Conservation (phyloP, 2,329 filamentous ascomycete genomes). For the Scytalidium lignicola region DNA sequence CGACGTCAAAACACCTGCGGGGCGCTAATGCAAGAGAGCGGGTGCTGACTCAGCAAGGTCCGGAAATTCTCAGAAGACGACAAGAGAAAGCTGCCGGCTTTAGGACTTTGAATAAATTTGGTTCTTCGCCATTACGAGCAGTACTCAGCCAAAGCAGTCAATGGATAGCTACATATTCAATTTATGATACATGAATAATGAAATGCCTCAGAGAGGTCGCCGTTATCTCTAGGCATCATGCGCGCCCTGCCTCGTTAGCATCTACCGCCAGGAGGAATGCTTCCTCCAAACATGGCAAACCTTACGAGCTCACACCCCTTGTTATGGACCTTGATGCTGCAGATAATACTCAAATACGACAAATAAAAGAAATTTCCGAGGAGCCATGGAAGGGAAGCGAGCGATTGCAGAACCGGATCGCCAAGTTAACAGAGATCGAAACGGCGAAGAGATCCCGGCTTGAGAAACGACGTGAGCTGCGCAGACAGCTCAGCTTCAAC, state of each 20-base stretch:
- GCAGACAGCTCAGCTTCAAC: neutral
- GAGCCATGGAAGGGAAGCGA: slow-evolving; percentile 1
- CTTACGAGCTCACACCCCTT: slow-evolving; percentile 33
- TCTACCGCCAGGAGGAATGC: slow-evolving; percentile 8
- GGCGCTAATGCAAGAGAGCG: neutral
- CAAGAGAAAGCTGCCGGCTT: neutral
- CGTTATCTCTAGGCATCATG: neutral
- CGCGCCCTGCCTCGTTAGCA: neutral
- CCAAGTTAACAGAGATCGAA: neutral
- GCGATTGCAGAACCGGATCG: neutral
- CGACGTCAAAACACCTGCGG: neutral
- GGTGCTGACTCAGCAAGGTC: neutral
- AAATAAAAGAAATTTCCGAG: slow-evolving; percentile 7
- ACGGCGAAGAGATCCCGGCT: neutral
- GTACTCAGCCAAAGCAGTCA: neutral
- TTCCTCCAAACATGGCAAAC: slow-evolving; percentile 6
- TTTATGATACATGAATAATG: neutral
- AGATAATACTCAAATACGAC: slow-evolving; percentile 38
- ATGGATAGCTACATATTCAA: neutral
- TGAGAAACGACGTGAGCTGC: neutral
- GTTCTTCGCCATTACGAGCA: neutral
- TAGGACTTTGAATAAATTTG: neutral
- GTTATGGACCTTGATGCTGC: slow-evolving; percentile 50
- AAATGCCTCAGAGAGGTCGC: neutral
- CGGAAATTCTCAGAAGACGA: neutral